Percentiles rank a stretch among this genome's conserved stretches.
phyloP scores from a whole-genome alignment of 1,284 basidiomycete species.

The Moesziomyces parantarcticus region DNA sequence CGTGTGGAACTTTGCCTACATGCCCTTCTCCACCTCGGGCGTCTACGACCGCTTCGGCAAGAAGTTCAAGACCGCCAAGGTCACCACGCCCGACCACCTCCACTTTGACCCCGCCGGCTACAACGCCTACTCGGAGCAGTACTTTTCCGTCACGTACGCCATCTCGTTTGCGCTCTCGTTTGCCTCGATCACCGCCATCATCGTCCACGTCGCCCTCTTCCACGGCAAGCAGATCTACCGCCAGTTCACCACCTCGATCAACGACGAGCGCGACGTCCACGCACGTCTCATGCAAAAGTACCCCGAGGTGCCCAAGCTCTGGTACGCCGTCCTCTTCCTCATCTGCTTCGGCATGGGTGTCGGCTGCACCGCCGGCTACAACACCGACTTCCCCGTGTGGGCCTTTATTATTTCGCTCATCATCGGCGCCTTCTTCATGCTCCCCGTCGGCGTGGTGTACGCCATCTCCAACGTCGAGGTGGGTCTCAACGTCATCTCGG shows the following conservation, averaged over 20 bases:
- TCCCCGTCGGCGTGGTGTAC: slow-evolving; percentile 82
- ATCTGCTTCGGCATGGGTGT: slow-evolving; percentile 76
- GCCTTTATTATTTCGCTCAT: slow-evolving; percentile 74
- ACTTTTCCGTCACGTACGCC: slow-evolving; percentile 77
- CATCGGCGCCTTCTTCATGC: slow-evolving; percentile 73
- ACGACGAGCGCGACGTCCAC: slow-evolving; percentile 84
- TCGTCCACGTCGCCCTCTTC: slow-evolving; percentile 74
- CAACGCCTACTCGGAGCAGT: slow-evolving; percentile 59
- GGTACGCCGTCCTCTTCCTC: slow-evolving; percentile 72
- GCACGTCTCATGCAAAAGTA: slow-evolving; percentile 84
- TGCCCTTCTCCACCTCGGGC: slow-evolving; percentile 53
- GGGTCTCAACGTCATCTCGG: slow-evolving; percentile 75
- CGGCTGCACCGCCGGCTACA: slow-evolving; percentile 77
- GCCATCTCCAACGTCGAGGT: slow-evolving; percentile 85
- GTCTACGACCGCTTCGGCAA: slow-evolving; percentile 58
- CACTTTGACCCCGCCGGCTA: slow-evolving; percentile 47
- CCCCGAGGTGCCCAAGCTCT: slow-evolving; percentile 76
- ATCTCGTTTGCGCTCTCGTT: slow-evolving; percentile 74
- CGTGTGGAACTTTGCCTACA: slow-evolving; percentile 52
- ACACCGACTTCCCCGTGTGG: slow-evolving; percentile 81
- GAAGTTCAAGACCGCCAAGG: slow-evolving; percentile 40
- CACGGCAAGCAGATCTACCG: slow-evolving; percentile 55
- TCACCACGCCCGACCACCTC: slow-evolving; percentile 36
- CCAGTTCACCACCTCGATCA: slow-evolving; percentile 58
- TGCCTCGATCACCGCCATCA: slow-evolving; percentile 77